Percentiles rank a stretch among this genome's conserved stretches.
Evolutionary conservation across 768 basidiomycete genomes (phyloP).

Genomic region (Mycena polygramma): DNA sequence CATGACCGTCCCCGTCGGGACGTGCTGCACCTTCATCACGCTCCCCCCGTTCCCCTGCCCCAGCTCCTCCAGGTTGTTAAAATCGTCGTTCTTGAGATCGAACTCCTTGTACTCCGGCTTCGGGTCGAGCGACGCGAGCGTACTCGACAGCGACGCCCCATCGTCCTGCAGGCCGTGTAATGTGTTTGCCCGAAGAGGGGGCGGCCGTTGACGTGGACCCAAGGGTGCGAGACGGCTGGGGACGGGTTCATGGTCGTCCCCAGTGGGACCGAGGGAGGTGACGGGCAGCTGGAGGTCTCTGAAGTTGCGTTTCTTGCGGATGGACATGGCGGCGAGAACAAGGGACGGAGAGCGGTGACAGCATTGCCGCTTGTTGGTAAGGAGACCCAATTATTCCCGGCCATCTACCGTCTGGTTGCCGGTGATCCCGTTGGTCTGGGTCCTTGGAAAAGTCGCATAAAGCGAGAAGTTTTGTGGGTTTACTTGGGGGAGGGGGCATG

Average conservation of each 20-base stretch:
- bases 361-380: too few species aligned
- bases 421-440: too few species aligned
- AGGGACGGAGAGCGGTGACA: slow-evolving; percentile 34
- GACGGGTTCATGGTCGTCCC: slow-evolving; percentile 54
- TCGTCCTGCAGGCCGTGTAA: slow-evolving; percentile 57
- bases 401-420: too few species aligned
- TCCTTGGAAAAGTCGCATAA: too few species aligned
- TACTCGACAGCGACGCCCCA: slow-evolving; percentile 80
- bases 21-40: slow-evolving; percentile 95
- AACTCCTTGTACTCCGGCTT: slow-evolving; percentile 80
- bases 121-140: slow-evolving; percentile 87
- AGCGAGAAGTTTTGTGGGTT: too few species aligned
- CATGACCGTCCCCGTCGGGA: slow-evolving; percentile 93
- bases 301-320: slow-evolving; percentile 94
- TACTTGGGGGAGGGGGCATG: too few species aligned
- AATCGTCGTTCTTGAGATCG: slow-evolving; percentile 86
- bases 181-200: slow-evolving; percentile 76
- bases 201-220: slow-evolving; percentile 74
- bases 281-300: slow-evolving; percentile 86
- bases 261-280: slow-evolving; percentile 48
- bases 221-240: slow-evolving; percentile 62
- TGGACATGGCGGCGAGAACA: too few species aligned
- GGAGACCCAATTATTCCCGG: too few species aligned
- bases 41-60: slow-evolving; percentile 98
- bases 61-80: slow-evolving; percentile 90